Conservation (phyloP, 176 grass and related monocot genomes). For the Oryza rufipogon region DNA sequence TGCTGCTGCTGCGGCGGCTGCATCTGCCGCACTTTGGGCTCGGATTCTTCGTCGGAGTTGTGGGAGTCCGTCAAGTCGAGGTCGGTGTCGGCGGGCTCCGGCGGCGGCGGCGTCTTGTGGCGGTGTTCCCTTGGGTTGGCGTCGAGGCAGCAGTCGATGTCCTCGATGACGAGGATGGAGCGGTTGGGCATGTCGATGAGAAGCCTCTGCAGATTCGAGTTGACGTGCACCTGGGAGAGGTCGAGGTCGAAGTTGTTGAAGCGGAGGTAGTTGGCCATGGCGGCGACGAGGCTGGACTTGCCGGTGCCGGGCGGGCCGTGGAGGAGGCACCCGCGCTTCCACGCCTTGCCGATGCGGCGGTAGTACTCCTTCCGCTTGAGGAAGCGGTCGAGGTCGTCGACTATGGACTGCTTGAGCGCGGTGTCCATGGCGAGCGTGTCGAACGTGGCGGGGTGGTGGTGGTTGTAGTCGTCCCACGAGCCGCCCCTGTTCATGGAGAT, state of each 20-base stretch:
- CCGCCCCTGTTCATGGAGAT: conserved; percentile 14
- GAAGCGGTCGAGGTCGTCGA: conserved; percentile 59
- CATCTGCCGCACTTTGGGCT: too few relatives aligned
- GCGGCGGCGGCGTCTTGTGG: not conserved
- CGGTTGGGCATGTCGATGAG: conserved; percentile 34
- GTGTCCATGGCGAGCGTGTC: conserved; percentile 67
- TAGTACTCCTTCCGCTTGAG: conserved; percentile 54
- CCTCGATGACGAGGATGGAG: conserved; percentile 37
- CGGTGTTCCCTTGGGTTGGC: conserved; percentile 22
- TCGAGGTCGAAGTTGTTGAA: conserved; percentile 45
- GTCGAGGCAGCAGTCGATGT: conserved; percentile 42
- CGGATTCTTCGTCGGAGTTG: not conserved
- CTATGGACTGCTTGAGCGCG: conserved; percentile 40
- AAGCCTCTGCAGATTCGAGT: not conserved
- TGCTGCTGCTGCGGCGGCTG: too few relatives aligned
- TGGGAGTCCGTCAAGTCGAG: too few relatives aligned
- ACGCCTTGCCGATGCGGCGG: conserved; percentile 51
- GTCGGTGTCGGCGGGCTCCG: too few relatives aligned
- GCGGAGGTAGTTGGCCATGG: conserved; percentile 46
- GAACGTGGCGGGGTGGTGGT: conserved; percentile 72
- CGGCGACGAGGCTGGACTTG: conserved; percentile 39
- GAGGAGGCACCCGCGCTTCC: conserved; percentile 59
- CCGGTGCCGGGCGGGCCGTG: conserved; percentile 49
- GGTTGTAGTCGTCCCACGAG: conserved; percentile 2
- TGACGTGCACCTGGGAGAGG: conserved; percentile 19